These are phyloP conservation scores for Skeletonema potamos DNA, from an alignment of 108 stramenopile genomes.

Conservation along the genomic window DNA sequence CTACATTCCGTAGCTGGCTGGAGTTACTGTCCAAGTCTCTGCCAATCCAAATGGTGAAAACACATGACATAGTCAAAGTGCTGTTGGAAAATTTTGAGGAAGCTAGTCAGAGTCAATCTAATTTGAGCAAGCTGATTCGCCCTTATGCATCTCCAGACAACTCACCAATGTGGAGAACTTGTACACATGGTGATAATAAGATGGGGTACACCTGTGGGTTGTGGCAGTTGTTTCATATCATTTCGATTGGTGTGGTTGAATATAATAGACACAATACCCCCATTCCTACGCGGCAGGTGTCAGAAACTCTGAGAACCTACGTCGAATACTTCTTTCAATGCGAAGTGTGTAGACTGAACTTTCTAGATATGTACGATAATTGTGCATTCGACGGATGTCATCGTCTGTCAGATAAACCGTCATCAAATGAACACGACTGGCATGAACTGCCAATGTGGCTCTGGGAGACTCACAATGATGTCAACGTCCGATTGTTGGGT, in stretches of 20 bases:
- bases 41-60: slow-evolving; percentile 60
- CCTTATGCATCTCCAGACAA: background rate
- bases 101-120: slow-evolving; percentile 39
- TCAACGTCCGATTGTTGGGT: slow-evolving; percentile 67
- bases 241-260: slow-evolving; percentile 78
- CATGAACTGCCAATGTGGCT: slow-evolving; percentile 74
- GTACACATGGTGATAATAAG: slow-evolving; percentile 39
- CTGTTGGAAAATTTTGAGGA: slow-evolving; percentile 53
- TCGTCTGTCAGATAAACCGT: slow-evolving; percentile 53
- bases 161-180: slow-evolving; percentile 26
- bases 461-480: slow-evolving; percentile 80
- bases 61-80: slow-evolving; percentile 40
- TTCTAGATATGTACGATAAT: slow-evolving; percentile 63
- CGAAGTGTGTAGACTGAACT: slow-evolving; percentile 77
- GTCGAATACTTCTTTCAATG: slow-evolving; percentile 82
- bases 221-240: slow-evolving; percentile 84
- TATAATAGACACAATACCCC: slow-evolving; percentile 51
- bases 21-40: slow-evolving; percentile 47
- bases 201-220: slow-evolving; percentile 86
- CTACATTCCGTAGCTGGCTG: slow-evolving; percentile 61
- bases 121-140: slow-evolving; percentile 40
- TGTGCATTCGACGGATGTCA: slow-evolving; percentile 76
- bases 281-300: slow-evolving; percentile 31
- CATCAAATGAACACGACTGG: slow-evolving; percentile 51
- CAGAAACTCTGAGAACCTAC: slow-evolving; percentile 37